These are phyloP conservation scores for Dipteronia sinensis DNA, from an alignment of 345 rosid species.

Conservation along the genomic window DNA sequence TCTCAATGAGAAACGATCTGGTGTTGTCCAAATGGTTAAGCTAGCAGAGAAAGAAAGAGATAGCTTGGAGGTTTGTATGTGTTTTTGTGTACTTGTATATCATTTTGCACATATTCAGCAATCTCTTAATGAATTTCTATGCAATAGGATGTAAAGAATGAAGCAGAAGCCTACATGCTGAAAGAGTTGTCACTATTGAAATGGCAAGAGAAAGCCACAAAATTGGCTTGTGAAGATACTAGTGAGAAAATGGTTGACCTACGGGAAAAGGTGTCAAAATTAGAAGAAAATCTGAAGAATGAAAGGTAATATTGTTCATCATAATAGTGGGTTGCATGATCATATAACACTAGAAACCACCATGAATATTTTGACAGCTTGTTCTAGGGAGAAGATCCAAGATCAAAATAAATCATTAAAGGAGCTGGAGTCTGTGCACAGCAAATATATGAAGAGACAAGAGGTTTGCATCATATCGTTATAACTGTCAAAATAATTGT, in stretches of 20 bases:
- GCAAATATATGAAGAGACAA: slow-evolving; percentile 66
- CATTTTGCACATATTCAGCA: slow-evolving; percentile 8
- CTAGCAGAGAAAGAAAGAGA: slow-evolving; percentile 97
- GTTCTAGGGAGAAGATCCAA: slow-evolving; percentile 73
- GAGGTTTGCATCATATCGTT: slow-evolving; percentile 60
- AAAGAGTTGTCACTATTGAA: slow-evolving; percentile 79
- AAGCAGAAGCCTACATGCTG: slow-evolving; percentile 95
- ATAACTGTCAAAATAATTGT: slow-evolving; percentile 17
- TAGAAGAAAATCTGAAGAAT: slow-evolving; percentile 70
- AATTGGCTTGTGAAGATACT: slow-evolving; percentile 76
- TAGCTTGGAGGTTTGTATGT: slow-evolving; percentile 76
- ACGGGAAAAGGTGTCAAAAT: slow-evolving; percentile 48
- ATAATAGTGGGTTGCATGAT: slow-evolving; percentile 8
- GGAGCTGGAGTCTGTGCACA: slow-evolving; percentile 79
- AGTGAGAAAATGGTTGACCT: slow-evolving; percentile 56
- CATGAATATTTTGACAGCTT: slow-evolving; percentile 9
- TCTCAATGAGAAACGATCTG: slow-evolving; percentile 85
- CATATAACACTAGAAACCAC: neutral
- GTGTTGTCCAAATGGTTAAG: slow-evolving; percentile 99
- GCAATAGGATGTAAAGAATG: slow-evolving; percentile 82
- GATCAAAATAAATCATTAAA: slow-evolving; percentile 61
- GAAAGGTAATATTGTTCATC: slow-evolving; percentile 51
- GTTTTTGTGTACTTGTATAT: slow-evolving; percentile 12
- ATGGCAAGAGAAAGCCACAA: slow-evolving; percentile 96
- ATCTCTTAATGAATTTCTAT: slow-evolving; percentile 26